Base-by-base conservation (phyloP, 1,139 yeast species). In the Hansenula anomala region DNA sequence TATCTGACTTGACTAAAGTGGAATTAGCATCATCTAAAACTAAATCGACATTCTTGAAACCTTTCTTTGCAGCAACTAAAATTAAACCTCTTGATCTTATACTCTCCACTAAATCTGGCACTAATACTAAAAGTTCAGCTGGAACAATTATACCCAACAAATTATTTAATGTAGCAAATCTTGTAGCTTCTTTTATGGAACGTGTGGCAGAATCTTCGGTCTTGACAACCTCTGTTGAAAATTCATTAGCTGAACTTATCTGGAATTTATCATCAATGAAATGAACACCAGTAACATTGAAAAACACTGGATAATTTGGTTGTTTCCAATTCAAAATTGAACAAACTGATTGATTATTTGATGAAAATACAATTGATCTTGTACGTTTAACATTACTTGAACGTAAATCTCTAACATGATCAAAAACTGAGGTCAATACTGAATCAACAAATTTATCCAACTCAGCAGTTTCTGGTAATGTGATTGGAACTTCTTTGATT, bases 241-340 rank as follows among this genome's bases (percentile, higher is more conserved):
- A 56, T 39, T 76, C 66, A 57, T 67, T 57, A 19, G 71, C 63
- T 3, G 70, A 59, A 29, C 60, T 57, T 33, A 58, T 49, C 14
- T 48, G 58, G 46, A 69, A 69, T 36, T 47, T 45, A 33, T 64
- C 55, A 30, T 59, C 55, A 46, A 67, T 64, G 56, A 60, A 75
- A 26, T 67, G 67, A 28, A 81, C 67, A 12, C 88, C 87, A 52
- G 78, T 82, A 76, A 90, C 78, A 38, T 81, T 77, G 61, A 86
- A 84, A 50, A 92, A 82, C 1, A 92, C 97, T 0, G 98, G 97
- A 63, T 85, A 92, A 60, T 90, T 92, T 6, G 98, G 98, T 63
- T 92, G 98, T 61, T 92, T 92, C 98, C 98, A 92, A 61, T 92
- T 92, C 51, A 92, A 68, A 36, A 88, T 85, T 16, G 96, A 88